Evolutionary conservation across 768 basidiomycete genomes (phyloP).

Genomic region (Sporobolomyces pararoseus): DNA sequence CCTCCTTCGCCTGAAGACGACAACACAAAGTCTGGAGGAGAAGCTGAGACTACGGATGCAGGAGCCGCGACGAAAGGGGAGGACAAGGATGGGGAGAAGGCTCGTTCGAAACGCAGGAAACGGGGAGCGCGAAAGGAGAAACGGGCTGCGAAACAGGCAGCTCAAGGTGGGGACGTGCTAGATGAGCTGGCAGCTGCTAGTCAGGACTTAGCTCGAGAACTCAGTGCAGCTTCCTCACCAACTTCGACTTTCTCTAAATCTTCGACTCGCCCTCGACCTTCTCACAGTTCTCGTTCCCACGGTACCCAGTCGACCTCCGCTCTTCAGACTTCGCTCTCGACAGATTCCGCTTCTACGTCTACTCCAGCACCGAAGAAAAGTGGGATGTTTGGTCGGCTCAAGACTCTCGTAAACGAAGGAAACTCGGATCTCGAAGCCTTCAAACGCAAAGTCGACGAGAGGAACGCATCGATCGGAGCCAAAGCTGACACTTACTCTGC

Average conservation of each 20-base stretch:
- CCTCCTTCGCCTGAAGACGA: slow-evolving; percentile 18
- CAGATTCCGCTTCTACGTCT: neutral
- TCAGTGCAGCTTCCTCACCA: slow-evolving; percentile 30
- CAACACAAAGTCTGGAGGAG: neutral
- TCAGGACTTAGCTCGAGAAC: slow-evolving; percentile 42
- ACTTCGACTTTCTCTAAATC: neutral
- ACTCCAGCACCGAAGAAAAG: slow-evolving; percentile 3
- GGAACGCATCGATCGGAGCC: slow-evolving; percentile 38
- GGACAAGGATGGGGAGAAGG: slow-evolving; percentile 6
- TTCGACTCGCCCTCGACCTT: slow-evolving; percentile 10
- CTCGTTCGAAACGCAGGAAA: slow-evolving; percentile 30
- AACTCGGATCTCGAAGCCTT: slow-evolving; percentile 46
- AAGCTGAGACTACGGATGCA: slow-evolving; percentile 13
- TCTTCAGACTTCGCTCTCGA: slow-evolving; percentile 16
- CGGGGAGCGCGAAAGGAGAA: slow-evolving; percentile 41
- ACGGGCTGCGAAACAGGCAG: slow-evolving; percentile 28
- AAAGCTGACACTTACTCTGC: slow-evolving; percentile 40
- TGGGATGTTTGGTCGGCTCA: slow-evolving; percentile 41
- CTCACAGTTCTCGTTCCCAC: slow-evolving; percentile 12
- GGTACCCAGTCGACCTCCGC: slow-evolving; percentile 36
- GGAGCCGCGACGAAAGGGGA: slow-evolving; percentile 7
- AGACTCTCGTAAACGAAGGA: slow-evolving; percentile 43
- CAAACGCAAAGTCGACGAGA: slow-evolving; percentile 40
- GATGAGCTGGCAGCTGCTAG: slow-evolving; percentile 36
- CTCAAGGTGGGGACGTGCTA: slow-evolving; percentile 14